Evolutionary conservation across 306 rosid species (phyloP).

Genomic region (Mucuna pruriens): DNA sequence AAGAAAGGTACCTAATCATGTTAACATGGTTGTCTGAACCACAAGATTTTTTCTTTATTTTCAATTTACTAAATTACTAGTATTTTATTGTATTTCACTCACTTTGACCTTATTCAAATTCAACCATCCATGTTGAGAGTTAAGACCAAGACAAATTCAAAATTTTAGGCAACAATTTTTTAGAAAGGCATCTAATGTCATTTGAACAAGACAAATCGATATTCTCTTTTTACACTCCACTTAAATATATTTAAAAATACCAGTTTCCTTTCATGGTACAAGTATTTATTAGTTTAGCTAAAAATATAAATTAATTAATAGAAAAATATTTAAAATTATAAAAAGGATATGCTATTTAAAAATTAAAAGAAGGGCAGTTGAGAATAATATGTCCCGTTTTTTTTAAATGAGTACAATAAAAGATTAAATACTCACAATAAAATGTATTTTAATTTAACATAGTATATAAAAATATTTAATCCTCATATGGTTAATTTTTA

Average conservation of each 20-base stretch:
- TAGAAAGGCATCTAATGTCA: background rate
- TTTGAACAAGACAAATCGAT: background rate
- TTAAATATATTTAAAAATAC: background rate
- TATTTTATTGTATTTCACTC: background rate
- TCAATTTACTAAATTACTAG: background rate
- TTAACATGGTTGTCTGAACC: constrained; percentile 24
- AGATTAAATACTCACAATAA: background rate
- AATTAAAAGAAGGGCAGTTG: background rate
- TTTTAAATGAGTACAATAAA: background rate
- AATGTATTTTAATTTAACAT: background rate
- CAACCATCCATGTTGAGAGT: background rate
- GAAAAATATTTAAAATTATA: background rate
- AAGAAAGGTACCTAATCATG: constrained; percentile 29
- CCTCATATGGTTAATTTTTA: background rate
- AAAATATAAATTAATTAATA: background rate
- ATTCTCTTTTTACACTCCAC: background rate
- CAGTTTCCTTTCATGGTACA: background rate
- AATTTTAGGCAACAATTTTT: background rate
- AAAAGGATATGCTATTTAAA: background rate
- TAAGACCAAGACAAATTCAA: background rate
- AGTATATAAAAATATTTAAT: no score
- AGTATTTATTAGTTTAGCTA: background rate
- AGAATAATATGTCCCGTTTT: background rate
- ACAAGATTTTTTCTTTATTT: background rate
- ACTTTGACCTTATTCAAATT: background rate